These are phyloP conservation scores for Penium margaritaceum DNA, from an alignment of 139 green algal species.

Conservation along the genomic window DNA sequence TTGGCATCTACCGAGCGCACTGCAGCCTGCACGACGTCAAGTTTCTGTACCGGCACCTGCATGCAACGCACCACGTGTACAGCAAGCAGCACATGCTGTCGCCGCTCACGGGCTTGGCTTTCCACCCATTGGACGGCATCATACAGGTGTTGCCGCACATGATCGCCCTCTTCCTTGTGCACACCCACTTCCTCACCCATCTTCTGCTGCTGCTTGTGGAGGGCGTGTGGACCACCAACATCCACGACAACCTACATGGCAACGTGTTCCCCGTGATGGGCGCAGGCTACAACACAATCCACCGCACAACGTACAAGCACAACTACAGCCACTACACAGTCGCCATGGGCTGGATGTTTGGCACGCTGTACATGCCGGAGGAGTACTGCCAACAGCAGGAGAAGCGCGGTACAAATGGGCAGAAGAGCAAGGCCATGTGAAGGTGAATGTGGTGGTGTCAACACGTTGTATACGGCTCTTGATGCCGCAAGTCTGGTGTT, in stretches of 20 bases:
- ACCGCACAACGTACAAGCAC: conserved; percentile 86
- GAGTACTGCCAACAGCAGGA: conserved; percentile 13
- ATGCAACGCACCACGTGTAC: conserved; percentile 90
- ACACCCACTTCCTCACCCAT: conserved; percentile 85
- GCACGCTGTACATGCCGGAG: conserved; percentile 51
- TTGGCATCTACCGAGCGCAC: conserved; percentile 92
- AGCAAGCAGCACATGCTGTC: conserved; percentile 95
- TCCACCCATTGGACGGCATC: conserved; percentile 66
- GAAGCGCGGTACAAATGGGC: too few species aligned
- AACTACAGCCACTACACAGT: conserved; percentile 94
- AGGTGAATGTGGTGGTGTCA: neutral
- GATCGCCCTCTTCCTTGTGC: conserved; percentile 68
- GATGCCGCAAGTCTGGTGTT: too few species aligned
- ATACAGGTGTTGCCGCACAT: conserved; percentile 77
- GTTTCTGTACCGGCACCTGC: conserved; percentile 61
- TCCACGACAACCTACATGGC: conserved; percentile 85
- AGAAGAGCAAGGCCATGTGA: neutral
- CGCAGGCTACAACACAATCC: conserved; percentile 88
- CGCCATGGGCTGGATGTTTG: conserved; percentile 76
- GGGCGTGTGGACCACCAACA: conserved; percentile 90
- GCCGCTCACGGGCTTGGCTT: conserved; percentile 88
- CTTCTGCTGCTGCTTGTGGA: conserved; percentile 87
- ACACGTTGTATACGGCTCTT: too few species aligned
- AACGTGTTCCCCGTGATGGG: conserved; percentile 80
- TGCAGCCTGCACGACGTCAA: conserved; percentile 73